Conservation (phyloP, 495 filamentous ascomycete species). For the Recurvomyces mirabilis region DNA sequence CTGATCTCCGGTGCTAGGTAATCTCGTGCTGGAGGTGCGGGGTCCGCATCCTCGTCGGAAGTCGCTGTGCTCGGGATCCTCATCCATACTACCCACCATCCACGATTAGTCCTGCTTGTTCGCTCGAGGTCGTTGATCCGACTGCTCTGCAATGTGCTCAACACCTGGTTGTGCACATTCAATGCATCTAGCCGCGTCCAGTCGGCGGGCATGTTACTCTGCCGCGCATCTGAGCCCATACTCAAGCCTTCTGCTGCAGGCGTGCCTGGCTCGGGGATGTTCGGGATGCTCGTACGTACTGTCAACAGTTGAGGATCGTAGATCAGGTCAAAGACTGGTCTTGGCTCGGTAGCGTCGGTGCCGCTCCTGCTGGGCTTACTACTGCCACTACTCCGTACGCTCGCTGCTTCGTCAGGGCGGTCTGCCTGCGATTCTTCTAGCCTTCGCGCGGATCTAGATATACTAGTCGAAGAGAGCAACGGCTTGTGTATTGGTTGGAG, state of each 20-base stretch:
- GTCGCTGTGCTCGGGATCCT: slow-evolving; percentile 28
- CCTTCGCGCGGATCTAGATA: slow-evolving; percentile 38
- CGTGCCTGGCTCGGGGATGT: slow-evolving; percentile 59
- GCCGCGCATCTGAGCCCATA: neutral
- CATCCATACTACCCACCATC: slow-evolving; percentile 97
- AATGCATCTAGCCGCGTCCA: slow-evolving; percentile 86
- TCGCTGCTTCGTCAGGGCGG: slow-evolving; percentile 27
- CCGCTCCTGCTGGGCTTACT: slow-evolving; percentile 38
- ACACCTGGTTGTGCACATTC: slow-evolving; percentile 74
- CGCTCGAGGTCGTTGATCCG: slow-evolving; percentile 59
- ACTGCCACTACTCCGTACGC: slow-evolving; percentile 33
- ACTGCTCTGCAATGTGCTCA: slow-evolving; percentile 61
- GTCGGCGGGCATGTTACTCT: slow-evolving; percentile 5
- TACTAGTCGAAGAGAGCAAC: slow-evolving; percentile 55
- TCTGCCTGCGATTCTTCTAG: slow-evolving; percentile 26
- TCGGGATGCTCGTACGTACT: slow-evolving; percentile 75
- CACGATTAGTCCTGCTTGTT: slow-evolving; percentile 81
- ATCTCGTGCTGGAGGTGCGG: neutral
- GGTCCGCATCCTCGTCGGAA: slow-evolving; percentile 1
- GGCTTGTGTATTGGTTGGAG: slow-evolving; percentile 65
- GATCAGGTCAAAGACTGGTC: slow-evolving; percentile 70
- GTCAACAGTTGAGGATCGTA: slow-evolving; percentile 70
- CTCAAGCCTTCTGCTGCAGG: slow-evolving; percentile 22
- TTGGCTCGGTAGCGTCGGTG: slow-evolving; percentile 22
- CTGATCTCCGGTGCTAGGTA: neutral